phyloP scores from a whole-genome alignment of 140 eudicot genomes.

The Erigeron philadelphicus region DNA sequence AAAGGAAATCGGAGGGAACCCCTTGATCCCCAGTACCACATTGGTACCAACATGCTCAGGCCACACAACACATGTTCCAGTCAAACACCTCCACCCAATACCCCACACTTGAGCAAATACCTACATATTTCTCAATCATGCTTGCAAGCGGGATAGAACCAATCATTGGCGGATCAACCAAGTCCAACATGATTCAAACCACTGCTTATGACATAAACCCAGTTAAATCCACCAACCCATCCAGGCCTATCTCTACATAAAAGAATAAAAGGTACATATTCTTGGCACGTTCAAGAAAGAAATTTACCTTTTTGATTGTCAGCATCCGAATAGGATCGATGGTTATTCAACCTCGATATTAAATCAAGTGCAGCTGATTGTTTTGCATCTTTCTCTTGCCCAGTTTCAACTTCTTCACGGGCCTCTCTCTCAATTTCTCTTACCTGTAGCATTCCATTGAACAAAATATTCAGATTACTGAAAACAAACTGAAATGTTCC shows the following conservation, averaged over 20 bases:
- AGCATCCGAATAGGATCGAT: conserved; percentile 56
- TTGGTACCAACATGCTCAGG: too few relatives aligned
- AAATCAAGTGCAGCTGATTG: conserved; percentile 84
- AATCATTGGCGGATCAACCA: neutral
- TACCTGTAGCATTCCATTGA: conserved; percentile 40
- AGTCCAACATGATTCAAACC: neutral
- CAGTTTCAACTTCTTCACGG: conserved; percentile 44
- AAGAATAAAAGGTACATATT: neutral
- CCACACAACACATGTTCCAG: too few relatives aligned
- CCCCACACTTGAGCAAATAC: neutral
- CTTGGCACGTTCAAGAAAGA: conserved; percentile 12
- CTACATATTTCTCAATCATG: too few relatives aligned
- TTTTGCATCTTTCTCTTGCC: conserved; percentile 64
- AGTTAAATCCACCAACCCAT: neutral
- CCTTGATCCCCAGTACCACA: too few relatives aligned
- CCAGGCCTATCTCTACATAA: neutral
- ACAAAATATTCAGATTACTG: neutral
- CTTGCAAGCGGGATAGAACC: too few relatives aligned
- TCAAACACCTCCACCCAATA: too few relatives aligned
- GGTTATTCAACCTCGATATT: conserved; percentile 61
- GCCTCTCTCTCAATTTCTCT: conserved; percentile 75
- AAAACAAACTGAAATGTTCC: neutral
- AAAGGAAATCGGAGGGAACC: too few relatives aligned
- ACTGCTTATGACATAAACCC: neutral
- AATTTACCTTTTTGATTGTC: conserved; percentile 61